A percentile compares a stretch with the other conserved stretches of the same genome.
These are phyloP conservation scores for Circinella umbellata DNA, from an alignment of 371 early-diverging fungal species.

Conservation along the genomic window DNA sequence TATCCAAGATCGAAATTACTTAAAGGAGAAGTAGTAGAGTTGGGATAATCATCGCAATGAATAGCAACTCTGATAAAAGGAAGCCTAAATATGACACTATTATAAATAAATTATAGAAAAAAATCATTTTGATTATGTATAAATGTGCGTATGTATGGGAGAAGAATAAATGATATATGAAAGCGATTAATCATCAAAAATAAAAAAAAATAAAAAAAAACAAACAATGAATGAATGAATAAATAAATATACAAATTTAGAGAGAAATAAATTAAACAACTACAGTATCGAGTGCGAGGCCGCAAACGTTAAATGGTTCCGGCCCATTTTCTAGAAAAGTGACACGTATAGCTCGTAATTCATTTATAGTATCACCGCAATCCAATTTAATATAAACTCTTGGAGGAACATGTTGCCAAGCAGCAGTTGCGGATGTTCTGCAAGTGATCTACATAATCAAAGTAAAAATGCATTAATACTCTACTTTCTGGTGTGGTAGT, in stretches of 20 bases:
- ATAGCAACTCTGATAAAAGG: too few species aligned
- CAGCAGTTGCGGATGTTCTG: not conserved
- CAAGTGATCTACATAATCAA: not conserved
- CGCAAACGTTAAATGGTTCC: conserved; percentile 46
- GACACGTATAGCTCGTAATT: conserved; percentile 32
- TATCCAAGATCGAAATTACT: too few species aligned
- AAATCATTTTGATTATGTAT: too few species aligned
- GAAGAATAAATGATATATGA: too few species aligned
- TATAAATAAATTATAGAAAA: too few species aligned
- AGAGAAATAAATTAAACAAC: conserved; percentile 22
- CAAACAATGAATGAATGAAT: not conserved
- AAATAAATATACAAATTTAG: not conserved
- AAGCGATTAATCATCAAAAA: too few species aligned
- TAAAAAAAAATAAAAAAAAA: not conserved
- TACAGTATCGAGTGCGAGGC: conserved; percentile 37
- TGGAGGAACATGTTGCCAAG: conserved; percentile 13
- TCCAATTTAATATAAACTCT: conserved; percentile 1
- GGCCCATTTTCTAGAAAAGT: conserved; percentile 28
- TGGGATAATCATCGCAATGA: too few species aligned
- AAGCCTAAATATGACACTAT: too few species aligned
- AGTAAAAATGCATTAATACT: not conserved
- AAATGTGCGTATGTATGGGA: too few species aligned
- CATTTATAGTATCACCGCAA: conserved; percentile 9
- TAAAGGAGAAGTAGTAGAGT: too few species aligned
- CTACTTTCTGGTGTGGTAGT: not conserved